Percentiles rank a stretch among this genome's conserved stretches.
phyloP scores from a whole-genome alignment of 2,329 filamentous ascomycete genomes.

The Trichoderma brevicompactum region DNA sequence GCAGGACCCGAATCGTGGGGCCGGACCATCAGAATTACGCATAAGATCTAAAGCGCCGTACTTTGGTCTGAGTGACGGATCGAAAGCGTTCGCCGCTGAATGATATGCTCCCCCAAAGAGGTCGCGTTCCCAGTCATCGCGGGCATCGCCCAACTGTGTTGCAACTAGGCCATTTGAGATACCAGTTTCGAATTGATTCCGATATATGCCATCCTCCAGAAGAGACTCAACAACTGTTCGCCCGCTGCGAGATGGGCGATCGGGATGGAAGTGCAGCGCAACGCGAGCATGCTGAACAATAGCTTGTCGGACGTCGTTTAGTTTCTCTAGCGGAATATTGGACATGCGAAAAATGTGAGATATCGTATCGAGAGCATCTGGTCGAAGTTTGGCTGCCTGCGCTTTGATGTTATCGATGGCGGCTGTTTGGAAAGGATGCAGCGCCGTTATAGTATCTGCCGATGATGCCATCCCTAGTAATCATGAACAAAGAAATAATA shows the following conservation, averaged over 20 bases:
- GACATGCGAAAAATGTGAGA: constrained; percentile 25
- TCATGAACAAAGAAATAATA: neutral
- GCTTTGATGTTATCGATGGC: constrained; percentile 24
- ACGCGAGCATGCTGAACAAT: constrained; percentile 29
- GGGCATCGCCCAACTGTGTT: constrained; percentile 22
- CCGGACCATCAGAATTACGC: constrained; percentile 31
- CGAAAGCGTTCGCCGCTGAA: neutral
- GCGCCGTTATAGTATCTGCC: neutral
- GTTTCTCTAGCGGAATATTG: constrained; percentile 5
- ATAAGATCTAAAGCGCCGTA: constrained; percentile 34
- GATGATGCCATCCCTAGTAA: neutral
- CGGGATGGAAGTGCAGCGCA: constrained; percentile 34
- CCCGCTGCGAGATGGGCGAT: constrained; percentile 29
- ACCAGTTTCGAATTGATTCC: constrained; percentile 33
- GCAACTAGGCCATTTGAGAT: constrained; percentile 34
- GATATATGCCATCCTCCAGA: constrained; percentile 30
- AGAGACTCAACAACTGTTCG: constrained; percentile 29
- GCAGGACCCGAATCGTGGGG: constrained; percentile 33
- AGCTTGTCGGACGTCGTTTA: neutral
- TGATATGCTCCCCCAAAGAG: constrained; percentile 28
- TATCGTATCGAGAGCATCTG: constrained; percentile 7
- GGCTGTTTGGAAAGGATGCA: constrained; percentile 16
- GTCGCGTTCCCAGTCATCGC: constrained; percentile 30
- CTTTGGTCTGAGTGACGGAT: constrained; percentile 30
- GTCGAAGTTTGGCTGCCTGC: constrained; percentile 1